Conservation (phyloP, 2,329 filamentous ascomycete genomes). For the Pyricularia grisea region DNA sequence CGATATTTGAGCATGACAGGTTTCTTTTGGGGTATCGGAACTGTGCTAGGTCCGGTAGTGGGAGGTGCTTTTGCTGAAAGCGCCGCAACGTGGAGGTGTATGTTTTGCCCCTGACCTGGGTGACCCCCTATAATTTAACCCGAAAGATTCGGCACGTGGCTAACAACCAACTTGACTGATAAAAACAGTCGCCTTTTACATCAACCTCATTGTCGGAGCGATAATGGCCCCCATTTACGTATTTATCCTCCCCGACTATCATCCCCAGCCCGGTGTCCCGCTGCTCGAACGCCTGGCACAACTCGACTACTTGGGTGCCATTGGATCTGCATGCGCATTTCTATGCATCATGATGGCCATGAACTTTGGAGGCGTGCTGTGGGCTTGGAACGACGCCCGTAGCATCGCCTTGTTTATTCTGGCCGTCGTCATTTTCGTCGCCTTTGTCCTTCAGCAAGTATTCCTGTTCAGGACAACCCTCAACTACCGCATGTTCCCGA, state of each 20-base stretch:
- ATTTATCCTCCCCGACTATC: slow-evolving; percentile 17
- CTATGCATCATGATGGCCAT: slow-evolving; percentile 35
- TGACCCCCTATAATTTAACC: no score
- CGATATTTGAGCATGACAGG: slow-evolving; percentile 21
- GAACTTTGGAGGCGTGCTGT: slow-evolving; percentile 38
- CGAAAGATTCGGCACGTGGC: no score
- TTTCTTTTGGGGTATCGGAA: slow-evolving; percentile 32
- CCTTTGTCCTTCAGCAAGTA: slow-evolving; percentile 36
- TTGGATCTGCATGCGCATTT: slow-evolving; percentile 30
- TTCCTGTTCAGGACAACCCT: background rate
- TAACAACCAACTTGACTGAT: background rate
- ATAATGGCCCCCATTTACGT: slow-evolving; percentile 19
- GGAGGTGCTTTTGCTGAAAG: slow-evolving; percentile 34
- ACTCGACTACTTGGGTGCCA: slow-evolving; percentile 33
- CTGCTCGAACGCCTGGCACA: slow-evolving; percentile 16
- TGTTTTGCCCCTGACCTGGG: background rate
- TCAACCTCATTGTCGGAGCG: slow-evolving; percentile 42
- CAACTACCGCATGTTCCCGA: background rate
- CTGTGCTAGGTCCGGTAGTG: slow-evolving; percentile 35
- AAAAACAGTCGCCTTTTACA: slow-evolving; percentile 33
- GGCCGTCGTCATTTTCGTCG: slow-evolving; percentile 18
- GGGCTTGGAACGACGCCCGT: slow-evolving; percentile 28
- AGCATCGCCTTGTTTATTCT: slow-evolving; percentile 11
- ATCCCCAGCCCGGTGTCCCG: slow-evolving; percentile 10
- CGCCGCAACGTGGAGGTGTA: slow-evolving; percentile 32